Evolutionary conservation across 768 basidiomycete species (phyloP).

Genomic region (Gloeopeniophorella convolvens): DNA sequence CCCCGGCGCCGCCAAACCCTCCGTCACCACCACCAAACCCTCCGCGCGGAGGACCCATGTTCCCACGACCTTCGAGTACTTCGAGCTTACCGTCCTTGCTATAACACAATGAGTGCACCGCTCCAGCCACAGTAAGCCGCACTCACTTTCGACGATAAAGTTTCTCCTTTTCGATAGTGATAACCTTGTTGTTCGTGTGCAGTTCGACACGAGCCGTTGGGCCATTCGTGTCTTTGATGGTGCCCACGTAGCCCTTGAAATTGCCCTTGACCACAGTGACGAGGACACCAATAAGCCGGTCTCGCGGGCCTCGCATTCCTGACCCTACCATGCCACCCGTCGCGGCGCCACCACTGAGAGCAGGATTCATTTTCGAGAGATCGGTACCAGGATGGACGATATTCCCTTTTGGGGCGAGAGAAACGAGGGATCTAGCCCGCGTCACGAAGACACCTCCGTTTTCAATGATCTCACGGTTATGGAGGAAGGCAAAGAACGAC

Average conservation of each 20-base stretch:
- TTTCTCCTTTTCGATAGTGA: conserved; percentile 80
- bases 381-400: conserved; percentile 62
- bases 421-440: conserved; percentile 72
- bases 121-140: not conserved
- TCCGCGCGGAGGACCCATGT: conserved; percentile 33
- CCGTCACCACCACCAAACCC: conserved; percentile 20
- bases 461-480: conserved; percentile 85
- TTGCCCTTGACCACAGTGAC: conserved; percentile 83
- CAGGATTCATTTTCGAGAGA: conserved; percentile 89
- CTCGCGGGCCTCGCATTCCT: conserved; percentile 78
- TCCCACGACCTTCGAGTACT: conserved; percentile 37
- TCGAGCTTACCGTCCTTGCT: conserved; percentile 54
- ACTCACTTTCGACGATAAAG: conserved; percentile 67
- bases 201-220: conserved; percentile 83
- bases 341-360: conserved; percentile 48
- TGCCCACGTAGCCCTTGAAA: conserved; percentile 85
- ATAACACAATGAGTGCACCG: conserved; percentile 8
- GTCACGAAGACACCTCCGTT: conserved; percentile 95
- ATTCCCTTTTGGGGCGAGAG: conserved; percentile 81
- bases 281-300: conserved; percentile 71
- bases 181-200: conserved; percentile 80
- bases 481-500: conserved; percentile 88
- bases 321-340: conserved; percentile 77
- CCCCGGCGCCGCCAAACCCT: conserved; percentile 15
- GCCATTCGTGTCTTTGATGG: conserved; percentile 94